These are phyloP conservation scores for Oropetium thomaeum DNA, from an alignment of 176 grass and related monocot genomes.

Conservation along the genomic window DNA sequence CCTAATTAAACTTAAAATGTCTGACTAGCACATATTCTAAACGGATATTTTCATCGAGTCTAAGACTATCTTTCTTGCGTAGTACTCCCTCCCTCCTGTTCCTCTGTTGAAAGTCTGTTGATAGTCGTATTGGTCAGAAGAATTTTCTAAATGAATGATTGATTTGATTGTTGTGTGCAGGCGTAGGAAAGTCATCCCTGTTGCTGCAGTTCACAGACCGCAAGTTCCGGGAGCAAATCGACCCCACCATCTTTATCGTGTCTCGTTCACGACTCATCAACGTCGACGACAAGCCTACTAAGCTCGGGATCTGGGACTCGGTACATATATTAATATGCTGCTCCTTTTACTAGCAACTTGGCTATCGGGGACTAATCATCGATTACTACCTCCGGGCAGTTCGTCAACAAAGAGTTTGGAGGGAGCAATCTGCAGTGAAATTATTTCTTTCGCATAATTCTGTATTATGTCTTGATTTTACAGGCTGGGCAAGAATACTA, in stretches of 20 bases:
- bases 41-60: too few relatives aligned
- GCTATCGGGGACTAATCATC: too few relatives aligned
- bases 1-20: too few relatives aligned
- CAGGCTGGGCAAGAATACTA: conserved; percentile 41
- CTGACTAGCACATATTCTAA: too few relatives aligned
- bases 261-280: background rate
- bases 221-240: conserved; percentile 24
- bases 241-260: conserved; percentile 28
- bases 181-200: conserved; percentile 74
- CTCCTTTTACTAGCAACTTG: background rate
- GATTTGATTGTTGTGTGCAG: conserved; percentile 16
- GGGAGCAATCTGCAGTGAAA: background rate
- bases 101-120: too few relatives aligned
- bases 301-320: conserved; percentile 46
- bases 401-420: too few relatives aligned
- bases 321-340: too few relatives aligned
- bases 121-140: background rate
- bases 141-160: background rate
- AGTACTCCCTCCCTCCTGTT: too few relatives aligned
- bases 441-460: background rate
- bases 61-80: too few relatives aligned
- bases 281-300: conserved; percentile 38
- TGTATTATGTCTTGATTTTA: background rate
- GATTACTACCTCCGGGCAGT: too few relatives aligned
- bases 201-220: conserved; percentile 65